phyloP scores from a whole-genome alignment of 2,329 filamentous ascomycete genomes.

The Graphium sp. region DNA sequence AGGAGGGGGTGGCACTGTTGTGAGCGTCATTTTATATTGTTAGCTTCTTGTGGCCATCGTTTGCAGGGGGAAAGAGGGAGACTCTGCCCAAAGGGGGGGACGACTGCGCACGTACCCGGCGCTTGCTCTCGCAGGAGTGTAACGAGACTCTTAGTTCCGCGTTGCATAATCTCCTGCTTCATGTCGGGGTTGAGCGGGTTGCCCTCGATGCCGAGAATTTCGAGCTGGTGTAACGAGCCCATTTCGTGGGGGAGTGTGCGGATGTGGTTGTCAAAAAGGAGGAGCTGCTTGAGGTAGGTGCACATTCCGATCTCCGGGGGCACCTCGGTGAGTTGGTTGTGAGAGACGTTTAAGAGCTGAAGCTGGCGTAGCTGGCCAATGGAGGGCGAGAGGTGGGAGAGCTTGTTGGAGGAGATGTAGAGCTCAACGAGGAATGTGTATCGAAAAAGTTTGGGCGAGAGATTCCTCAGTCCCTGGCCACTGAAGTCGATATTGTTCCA shows the following conservation, averaged over 20 bases:
- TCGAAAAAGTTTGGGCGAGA: constrained; percentile 64
- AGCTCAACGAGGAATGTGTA: constrained; percentile 85
- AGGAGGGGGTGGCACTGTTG: constrained; percentile 59
- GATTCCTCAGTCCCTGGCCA: constrained; percentile 79
- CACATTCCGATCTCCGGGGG: constrained; percentile 95
- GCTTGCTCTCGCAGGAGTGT: constrained; percentile 69
- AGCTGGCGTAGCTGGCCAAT: constrained; percentile 74
- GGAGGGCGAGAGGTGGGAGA: constrained; percentile 59
- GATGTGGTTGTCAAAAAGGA: constrained; percentile 84
- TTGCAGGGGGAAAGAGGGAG: too few relatives aligned
- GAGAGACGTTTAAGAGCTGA: constrained; percentile 71
- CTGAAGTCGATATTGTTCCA: constrained; percentile 93
- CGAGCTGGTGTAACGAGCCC: constrained; percentile 74
- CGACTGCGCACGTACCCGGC: constrained; percentile 44
- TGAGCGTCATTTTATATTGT: constrained; percentile 8
- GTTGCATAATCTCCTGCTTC: constrained; percentile 71
- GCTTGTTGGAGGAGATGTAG: constrained; percentile 85
- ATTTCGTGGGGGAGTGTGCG: constrained; percentile 69
- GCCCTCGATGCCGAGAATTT: constrained; percentile 81
- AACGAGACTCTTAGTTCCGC: constrained; percentile 75
- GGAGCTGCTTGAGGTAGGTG: constrained; percentile 70
- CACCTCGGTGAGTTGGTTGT: constrained; percentile 68
- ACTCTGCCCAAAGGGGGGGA: too few relatives aligned
- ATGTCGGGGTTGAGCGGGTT: constrained; percentile 66
- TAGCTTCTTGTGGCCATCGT: too few relatives aligned